Evolutionary conservation across 164 flowering plant species (phyloP).

Genomic region (Chimonanthus praecox): DNA sequence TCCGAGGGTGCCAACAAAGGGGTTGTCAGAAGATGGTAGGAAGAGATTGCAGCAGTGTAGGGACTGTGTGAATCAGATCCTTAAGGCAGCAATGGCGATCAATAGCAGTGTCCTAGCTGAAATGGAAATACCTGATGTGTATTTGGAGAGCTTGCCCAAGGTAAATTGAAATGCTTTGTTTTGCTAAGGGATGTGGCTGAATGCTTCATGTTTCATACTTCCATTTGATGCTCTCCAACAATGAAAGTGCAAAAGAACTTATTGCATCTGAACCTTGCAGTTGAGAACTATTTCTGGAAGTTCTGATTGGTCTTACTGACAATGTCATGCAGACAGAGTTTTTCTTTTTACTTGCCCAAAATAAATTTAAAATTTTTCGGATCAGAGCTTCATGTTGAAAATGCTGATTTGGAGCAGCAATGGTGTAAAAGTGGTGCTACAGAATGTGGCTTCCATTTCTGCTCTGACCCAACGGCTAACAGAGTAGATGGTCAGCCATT

Average conservation of each 20-base stretch:
- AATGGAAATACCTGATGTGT: conserved; percentile 67
- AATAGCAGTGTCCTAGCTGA: conserved; percentile 61
- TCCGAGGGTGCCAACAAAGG: conserved; percentile 60
- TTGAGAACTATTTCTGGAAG: background rate
- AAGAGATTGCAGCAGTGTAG: conserved; percentile 59
- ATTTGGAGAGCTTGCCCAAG: conserved; percentile 68
- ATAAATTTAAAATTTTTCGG: background rate
- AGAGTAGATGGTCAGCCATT: background rate
- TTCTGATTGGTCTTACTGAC: background rate
- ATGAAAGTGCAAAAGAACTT: background rate
- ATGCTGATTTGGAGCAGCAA: background rate
- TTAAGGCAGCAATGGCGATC: conserved; percentile 72
- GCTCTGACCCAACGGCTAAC: background rate
- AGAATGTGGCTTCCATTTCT: background rate
- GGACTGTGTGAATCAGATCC: conserved; percentile 68
- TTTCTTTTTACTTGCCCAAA: background rate
- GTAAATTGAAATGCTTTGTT: conserved; percentile 21
- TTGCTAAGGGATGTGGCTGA: background rate
- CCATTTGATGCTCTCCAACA: background rate
- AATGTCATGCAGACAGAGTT: background rate
- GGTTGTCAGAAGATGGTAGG: conserved; percentile 52
- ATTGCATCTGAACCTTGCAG: background rate
- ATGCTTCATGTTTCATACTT: background rate
- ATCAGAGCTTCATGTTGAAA: background rate
- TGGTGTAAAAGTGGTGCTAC: background rate